phyloP scores from a whole-genome alignment of 768 basidiomycete genomes.

The Leucosporidium creatinivorum region DNA sequence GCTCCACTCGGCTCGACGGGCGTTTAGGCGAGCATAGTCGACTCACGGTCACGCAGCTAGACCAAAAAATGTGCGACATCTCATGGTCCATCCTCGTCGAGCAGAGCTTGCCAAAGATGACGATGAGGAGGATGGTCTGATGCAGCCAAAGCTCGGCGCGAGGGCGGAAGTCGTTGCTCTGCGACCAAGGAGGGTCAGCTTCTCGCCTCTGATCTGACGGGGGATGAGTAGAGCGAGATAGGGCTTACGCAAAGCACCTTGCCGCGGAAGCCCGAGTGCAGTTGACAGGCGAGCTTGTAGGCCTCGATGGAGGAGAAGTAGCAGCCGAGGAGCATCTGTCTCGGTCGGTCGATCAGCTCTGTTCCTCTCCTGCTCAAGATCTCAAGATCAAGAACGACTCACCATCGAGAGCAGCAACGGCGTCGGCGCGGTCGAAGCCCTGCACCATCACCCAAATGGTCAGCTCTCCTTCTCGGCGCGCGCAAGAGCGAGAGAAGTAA shows the following conservation, averaged over 20 bases:
- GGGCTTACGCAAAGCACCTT: conserved; percentile 32
- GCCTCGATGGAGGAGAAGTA: conserved; percentile 32
- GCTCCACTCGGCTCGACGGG: too few species aligned
- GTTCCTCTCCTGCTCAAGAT: background rate
- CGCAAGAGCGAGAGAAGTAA: too few species aligned
- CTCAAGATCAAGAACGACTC: background rate
- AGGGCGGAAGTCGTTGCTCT: conserved; percentile 34
- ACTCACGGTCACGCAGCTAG: background rate
- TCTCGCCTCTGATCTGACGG: too few species aligned
- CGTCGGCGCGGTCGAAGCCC: conserved; percentile 13
- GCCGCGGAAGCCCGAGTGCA: conserved; percentile 33
- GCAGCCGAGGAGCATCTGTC: conserved; percentile 30
- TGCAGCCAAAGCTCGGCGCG: conserved; percentile 35
- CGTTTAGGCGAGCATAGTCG: too few species aligned
- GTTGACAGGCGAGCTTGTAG: conserved; percentile 27
- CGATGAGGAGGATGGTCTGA: conserved; percentile 29
- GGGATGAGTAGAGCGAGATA: fast-evolving
- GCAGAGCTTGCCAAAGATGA: conserved; percentile 33
- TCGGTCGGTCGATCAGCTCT: background rate
- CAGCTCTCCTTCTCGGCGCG: background rate
- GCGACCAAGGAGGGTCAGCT: background rate
- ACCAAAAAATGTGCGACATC: conserved; percentile 33
- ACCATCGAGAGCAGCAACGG: conserved; percentile 30
- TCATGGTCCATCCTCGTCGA: conserved; percentile 25
- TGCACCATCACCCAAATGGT: background rate